phyloP scores from a whole-genome alignment of 2,329 filamentous ascomycete genomes.

The Cordyceps pruinosa region DNA sequence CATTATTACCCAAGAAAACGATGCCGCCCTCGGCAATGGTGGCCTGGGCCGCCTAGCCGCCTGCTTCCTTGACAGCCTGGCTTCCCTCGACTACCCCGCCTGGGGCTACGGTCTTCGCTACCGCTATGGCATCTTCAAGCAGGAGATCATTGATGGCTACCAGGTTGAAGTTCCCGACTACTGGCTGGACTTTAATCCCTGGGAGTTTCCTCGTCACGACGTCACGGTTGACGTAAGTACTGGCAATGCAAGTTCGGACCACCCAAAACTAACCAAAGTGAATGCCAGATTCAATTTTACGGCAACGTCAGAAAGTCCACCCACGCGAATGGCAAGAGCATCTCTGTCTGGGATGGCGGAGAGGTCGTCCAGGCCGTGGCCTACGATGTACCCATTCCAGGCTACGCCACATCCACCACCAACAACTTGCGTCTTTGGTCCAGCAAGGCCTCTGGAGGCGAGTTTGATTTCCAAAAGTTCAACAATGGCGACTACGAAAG shows the following conservation, averaged over 20 bases:
- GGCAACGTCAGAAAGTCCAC: conserved; percentile 70
- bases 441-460: conserved; percentile 91
- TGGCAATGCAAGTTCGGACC: background rate
- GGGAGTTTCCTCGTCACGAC: conserved; percentile 96
- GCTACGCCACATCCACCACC: conserved; percentile 80
- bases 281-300: conserved; percentile 81
- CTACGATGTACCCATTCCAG: conserved; percentile 88
- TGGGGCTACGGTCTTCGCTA: conserved; percentile 98
- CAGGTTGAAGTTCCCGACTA: conserved; percentile 98
- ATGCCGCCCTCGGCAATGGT: conserved; percentile 92
- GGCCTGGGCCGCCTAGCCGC: conserved; percentile 90
- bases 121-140: conserved; percentile 97
- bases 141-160: conserved; percentile 96
- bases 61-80: conserved; percentile 94
- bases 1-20: conserved; percentile 88
- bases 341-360: conserved; percentile 80
- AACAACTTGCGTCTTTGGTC: conserved; percentile 98
- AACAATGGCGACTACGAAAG: conserved; percentile 97
- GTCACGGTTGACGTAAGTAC: conserved; percentile 69
- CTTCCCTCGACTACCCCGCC: conserved; percentile 88
- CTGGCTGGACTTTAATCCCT: conserved; percentile 98
- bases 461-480: conserved; percentile 99
- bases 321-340: conserved; percentile 68
- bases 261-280: background rate
- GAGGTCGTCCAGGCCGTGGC: conserved; percentile 89